Conservation (phyloP, 164 flowering plant genomes). For the Nymphaea colorata region DNA sequence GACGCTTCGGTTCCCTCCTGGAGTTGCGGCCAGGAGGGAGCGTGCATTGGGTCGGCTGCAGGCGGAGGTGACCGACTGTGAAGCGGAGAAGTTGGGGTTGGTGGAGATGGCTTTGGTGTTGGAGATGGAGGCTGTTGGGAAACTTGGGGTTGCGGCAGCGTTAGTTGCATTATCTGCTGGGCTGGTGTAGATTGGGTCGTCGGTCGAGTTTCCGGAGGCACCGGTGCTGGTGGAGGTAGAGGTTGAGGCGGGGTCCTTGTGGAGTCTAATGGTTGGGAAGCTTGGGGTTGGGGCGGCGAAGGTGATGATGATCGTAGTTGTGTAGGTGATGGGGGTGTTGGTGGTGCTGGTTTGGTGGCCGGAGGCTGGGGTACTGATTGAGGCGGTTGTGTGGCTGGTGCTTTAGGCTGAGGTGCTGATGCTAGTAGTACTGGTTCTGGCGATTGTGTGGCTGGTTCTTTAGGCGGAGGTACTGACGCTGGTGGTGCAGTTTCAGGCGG, state of each 20-base stretch:
- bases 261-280: neutral
- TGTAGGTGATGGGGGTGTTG: slow-evolving; percentile 2
- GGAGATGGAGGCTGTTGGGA: neutral
- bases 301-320: slow-evolving; percentile 1
- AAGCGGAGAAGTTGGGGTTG: neutral
- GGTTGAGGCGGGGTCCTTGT: neutral
- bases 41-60: neutral
- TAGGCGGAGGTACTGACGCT: neutral
- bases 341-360: slow-evolving; percentile 3
- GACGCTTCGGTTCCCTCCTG: slow-evolving; percentile 9
- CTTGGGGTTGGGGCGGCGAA: neutral
- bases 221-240: neutral
- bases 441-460: neutral
- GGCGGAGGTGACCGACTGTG: neutral
- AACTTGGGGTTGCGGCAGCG: neutral
- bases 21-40: neutral
- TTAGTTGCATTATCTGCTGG: neutral
- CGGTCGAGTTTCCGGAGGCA: neutral
- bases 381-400: slow-evolving; percentile 12
- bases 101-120: neutral
- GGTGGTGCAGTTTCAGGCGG: slow-evolving; percentile 13
- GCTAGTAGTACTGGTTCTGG: neutral
- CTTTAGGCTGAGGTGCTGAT: slow-evolving; percentile 9
- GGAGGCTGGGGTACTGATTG: neutral
- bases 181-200: neutral